A percentile compares a stretch with the other conserved stretches of the same genome.
Conservation (phyloP, 2,329 filamentous ascomycete genomes). For the Pseudodiploospora longispora region DNA sequence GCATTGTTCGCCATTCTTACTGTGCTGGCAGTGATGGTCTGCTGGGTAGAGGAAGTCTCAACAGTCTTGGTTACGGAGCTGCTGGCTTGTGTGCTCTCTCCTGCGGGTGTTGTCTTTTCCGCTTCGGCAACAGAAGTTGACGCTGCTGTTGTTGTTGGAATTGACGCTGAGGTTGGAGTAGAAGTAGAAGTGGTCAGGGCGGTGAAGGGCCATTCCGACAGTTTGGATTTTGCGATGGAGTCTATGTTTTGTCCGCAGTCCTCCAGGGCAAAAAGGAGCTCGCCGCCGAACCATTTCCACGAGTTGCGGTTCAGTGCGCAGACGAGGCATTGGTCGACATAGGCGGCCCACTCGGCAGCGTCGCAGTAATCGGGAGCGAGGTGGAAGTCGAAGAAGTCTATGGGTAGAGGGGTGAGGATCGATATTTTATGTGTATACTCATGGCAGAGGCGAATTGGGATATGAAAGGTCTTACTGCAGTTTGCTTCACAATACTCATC, state of each 20-base stretch:
- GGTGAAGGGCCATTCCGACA: background rate
- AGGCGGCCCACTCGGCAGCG: conserved; percentile 28
- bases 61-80: too few relatives aligned
- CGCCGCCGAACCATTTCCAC: conserved; percentile 34
- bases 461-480: conserved; percentile 32
- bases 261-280: conserved; percentile 1
- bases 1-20: too few relatives aligned
- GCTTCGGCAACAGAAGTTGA: too few relatives aligned
- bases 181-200: conserved; percentile 2
- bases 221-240: too few relatives aligned
- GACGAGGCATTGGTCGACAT: conserved; percentile 36
- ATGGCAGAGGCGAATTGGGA: too few relatives aligned
- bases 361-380: conserved; percentile 19
- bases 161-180: background rate
- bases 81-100: background rate
- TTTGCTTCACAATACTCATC: conserved; percentile 19
- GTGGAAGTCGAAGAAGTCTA: too few relatives aligned
- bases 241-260: too few relatives aligned
- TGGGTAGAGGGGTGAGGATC: too few relatives aligned
- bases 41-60: background rate
- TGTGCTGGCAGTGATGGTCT: too few relatives aligned
- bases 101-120: background rate
- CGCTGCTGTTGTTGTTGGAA: too few relatives aligned
- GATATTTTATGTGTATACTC: too few relatives aligned
- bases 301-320: conserved; percentile 35